phyloP scores from a whole-genome alignment of 257 asterid species.

The Buddleja alternifolia region DNA sequence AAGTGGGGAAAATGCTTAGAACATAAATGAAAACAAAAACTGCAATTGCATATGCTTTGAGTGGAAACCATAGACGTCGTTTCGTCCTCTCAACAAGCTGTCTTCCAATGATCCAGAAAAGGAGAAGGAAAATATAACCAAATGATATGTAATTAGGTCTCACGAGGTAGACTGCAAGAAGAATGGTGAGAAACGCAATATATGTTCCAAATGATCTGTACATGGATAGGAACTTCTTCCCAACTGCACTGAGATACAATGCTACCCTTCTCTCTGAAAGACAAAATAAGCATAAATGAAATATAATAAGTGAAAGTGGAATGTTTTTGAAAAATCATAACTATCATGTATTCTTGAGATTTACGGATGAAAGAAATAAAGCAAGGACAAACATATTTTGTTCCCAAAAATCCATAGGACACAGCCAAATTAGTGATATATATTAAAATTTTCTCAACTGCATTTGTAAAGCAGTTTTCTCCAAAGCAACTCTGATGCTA shows the following conservation, averaged over 20 bases:
- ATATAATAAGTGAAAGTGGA: neutral
- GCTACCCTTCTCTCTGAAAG: slow-evolving; percentile 71
- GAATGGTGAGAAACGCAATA: slow-evolving; percentile 71
- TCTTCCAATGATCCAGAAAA: slow-evolving; percentile 71
- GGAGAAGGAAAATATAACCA: slow-evolving; percentile 72
- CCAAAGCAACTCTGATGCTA: slow-evolving; percentile 9
- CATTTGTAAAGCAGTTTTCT: neutral
- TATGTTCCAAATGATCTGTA: slow-evolving; percentile 73
- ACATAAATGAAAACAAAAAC: slow-evolving; percentile 59
- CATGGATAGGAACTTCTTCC: slow-evolving; percentile 59
- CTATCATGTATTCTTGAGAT: neutral
- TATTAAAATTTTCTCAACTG: no score
- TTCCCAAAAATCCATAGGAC: neutral
- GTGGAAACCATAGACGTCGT: slow-evolving; percentile 69
- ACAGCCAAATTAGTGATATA: slow-evolving; percentile 6
- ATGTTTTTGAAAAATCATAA: slow-evolving; percentile 18
- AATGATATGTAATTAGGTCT: slow-evolving; percentile 63
- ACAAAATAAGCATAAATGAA: slow-evolving; percentile 16
- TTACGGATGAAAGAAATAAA: neutral
- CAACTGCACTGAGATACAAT: slow-evolving; percentile 63
- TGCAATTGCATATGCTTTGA: slow-evolving; percentile 58
- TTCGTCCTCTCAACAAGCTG: slow-evolving; percentile 62
- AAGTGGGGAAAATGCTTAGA: slow-evolving; percentile 62
- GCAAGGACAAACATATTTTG: slow-evolving; percentile 18
- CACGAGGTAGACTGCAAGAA: slow-evolving; percentile 66